Conservation (phyloP, 805 yeast genomes). For the Jamesozyma gamospora region DNA sequence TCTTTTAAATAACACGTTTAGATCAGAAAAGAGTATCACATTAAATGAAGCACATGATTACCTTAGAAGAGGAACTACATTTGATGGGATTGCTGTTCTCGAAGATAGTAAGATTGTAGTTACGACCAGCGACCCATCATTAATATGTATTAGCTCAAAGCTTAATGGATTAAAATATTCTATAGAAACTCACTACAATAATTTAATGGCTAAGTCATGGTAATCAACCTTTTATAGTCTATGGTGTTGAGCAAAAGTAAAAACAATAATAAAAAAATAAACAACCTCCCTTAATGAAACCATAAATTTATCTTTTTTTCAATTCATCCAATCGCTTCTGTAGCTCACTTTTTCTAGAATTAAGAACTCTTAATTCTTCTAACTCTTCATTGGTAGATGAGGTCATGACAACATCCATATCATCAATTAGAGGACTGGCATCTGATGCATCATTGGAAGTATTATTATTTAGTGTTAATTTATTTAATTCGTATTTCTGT, state of each 20-base stretch:
- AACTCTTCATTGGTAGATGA: conserved; percentile 27
- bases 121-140: conserved; percentile 55
- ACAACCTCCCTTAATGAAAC: too few species aligned
- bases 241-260: too few species aligned
- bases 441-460: conserved; percentile 5
- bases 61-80: conserved; percentile 54
- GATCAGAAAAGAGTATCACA: conserved; percentile 22
- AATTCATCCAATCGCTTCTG: conserved; percentile 8
- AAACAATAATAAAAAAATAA: too few species aligned
- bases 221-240: too few species aligned
- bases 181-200: conserved; percentile 3
- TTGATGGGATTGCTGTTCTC: conserved; percentile 47
- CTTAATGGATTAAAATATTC: conserved; percentile 44
- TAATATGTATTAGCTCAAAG: conserved; percentile 53
- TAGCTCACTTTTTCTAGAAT: conserved; percentile 15
- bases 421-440: conserved; percentile 12
- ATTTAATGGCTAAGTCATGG: background rate
- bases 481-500: conserved; percentile 24
- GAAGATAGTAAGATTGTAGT: conserved; percentile 49
- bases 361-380: conserved; percentile 20
- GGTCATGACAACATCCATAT: conserved; percentile 25
- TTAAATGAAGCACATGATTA: conserved; percentile 40
- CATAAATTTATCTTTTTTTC: background rate
- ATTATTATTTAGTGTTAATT: conserved; percentile 18
- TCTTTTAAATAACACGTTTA: conserved; percentile 26